Evolutionary conservation across 768 basidiomycete genomes (phyloP), one percentile per base, ranked within the genome.

Genomic region (Collybia nuda): DNA sequence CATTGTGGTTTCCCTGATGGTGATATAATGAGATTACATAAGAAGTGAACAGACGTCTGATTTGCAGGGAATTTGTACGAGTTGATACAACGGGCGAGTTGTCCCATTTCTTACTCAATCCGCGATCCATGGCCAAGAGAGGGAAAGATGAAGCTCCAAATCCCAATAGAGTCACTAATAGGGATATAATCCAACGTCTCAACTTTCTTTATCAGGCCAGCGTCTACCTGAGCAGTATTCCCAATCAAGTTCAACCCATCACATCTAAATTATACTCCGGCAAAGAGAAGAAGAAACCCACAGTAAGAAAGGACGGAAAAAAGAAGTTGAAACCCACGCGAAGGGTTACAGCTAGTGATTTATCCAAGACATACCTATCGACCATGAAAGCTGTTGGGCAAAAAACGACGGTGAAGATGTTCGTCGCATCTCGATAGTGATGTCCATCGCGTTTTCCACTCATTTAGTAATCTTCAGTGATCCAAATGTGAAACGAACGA

Each of bases 151-250:
- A 80, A 15, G 67, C 60, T 7, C 84, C 84, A 5, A 87, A 79
- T 51, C 72, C 82, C 2, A 77, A 73, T 64, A 78, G 67, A 52
- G 75, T 87, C 26, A 58, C 75, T 9, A 90, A 91, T 63, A 74
- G 82, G 23, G 92, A 93, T 61, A 81, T 88, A 41, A 77, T 91
- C 18, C 91, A 93, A 65, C 78, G 91, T 23, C 77, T 93, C 53
- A 93, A 88, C 67, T 93, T 89, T 64, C 78, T 93, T 29, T 92
- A 89, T 61, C 92, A 93, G 67, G 87, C 90, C 29, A 85, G 86
- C 59, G 74, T 79, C 11, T 85, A 84, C 53, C 71, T 90, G 42
- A 56, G 65, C 32, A 53, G 64, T 17, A 37, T 58, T 36, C 29
- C 55, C 40, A 38, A 47, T 40, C 17, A 44, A 44, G 28, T 44